Evolutionary conservation across 257 asterid genomes (phyloP).

Genomic region (Nemophila menziesii): DNA sequence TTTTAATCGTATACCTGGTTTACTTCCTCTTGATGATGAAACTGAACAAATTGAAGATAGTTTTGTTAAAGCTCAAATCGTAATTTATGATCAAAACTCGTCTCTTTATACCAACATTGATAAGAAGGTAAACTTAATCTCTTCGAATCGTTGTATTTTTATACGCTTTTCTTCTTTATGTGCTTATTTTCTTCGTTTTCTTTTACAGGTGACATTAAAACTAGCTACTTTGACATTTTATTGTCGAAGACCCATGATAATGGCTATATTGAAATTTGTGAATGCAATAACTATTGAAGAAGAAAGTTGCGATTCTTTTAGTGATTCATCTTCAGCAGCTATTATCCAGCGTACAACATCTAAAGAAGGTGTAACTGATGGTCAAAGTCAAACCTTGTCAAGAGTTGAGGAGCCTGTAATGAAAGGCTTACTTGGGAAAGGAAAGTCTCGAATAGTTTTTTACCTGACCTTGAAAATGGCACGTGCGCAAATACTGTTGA

Average conservation of each 20-base stretch:
- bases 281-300: conserved; percentile 47
- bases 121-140: conserved; percentile 42
- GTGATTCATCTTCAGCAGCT: conserved; percentile 44
- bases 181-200: not conserved
- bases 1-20: conserved; percentile 58
- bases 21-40: conserved; percentile 57
- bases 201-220: conserved; percentile 69
- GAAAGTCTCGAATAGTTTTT: conserved; percentile 80
- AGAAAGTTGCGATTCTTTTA: conserved; percentile 32
- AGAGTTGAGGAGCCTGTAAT: conserved; percentile 63
- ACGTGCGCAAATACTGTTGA: conserved; percentile 88
- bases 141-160: not conserved
- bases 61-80: conserved; percentile 89
- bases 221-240: conserved; percentile 87
- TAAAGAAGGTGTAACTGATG: conserved; percentile 28
- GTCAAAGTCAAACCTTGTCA: conserved; percentile 29
- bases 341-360: conserved; percentile 21
- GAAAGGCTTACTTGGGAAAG: conserved; percentile 73
- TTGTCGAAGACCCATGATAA: conserved; percentile 86
- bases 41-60: conserved; percentile 46
- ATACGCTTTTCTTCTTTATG: not conserved
- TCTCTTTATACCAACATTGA: conserved; percentile 53
- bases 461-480: conserved; percentile 68
- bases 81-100: conserved; percentile 65
- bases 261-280: conserved; percentile 74